Percentiles rank a stretch among this genome's conserved stretches.
Conservation (phyloP, 106 monocot genomes). For the Vanilla planifolia region DNA sequence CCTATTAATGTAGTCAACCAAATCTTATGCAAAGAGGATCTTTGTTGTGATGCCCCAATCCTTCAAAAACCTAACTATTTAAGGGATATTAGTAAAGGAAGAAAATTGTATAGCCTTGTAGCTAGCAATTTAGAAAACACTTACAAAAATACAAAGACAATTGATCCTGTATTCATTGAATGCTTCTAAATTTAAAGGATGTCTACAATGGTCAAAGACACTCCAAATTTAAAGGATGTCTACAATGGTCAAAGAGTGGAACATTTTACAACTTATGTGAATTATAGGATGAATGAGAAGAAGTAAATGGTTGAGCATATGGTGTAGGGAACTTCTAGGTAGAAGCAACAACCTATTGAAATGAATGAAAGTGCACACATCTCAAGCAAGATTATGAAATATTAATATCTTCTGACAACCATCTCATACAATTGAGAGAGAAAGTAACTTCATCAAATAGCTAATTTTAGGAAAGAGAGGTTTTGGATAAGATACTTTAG, state of each 20-base stretch:
- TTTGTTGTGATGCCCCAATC: too few species aligned
- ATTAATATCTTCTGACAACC: constrained; percentile 61
- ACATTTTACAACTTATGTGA: constrained; percentile 64
- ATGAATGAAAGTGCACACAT: constrained; percentile 74
- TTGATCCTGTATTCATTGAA: too few species aligned
- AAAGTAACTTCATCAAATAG: constrained; percentile 64
- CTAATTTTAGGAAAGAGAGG: constrained; percentile 64
- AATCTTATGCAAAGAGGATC: too few species aligned
- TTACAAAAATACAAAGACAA: too few species aligned
- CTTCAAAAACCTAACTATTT: too few species aligned
- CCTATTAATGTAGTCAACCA: too few species aligned
- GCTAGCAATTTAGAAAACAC: too few species aligned
- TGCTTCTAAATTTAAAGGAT: too few species aligned
- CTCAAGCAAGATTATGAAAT: constrained; percentile 90
- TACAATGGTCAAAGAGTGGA: constrained; percentile 81
- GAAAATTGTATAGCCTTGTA: too few species aligned
- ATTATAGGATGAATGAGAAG: constrained; percentile 75
- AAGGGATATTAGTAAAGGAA: too few species aligned
- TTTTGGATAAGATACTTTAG: constrained; percentile 76
- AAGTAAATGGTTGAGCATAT: constrained; percentile 75
- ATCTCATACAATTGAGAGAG: constrained; percentile 76
- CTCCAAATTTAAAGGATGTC: constrained; percentile 76
- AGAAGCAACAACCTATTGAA: constrained; percentile 79
- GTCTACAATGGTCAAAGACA: too few species aligned
- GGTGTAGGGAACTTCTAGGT: constrained; percentile 78